Base-by-base conservation (phyloP, 306 rosid species). In the Corylus americana region DNA sequence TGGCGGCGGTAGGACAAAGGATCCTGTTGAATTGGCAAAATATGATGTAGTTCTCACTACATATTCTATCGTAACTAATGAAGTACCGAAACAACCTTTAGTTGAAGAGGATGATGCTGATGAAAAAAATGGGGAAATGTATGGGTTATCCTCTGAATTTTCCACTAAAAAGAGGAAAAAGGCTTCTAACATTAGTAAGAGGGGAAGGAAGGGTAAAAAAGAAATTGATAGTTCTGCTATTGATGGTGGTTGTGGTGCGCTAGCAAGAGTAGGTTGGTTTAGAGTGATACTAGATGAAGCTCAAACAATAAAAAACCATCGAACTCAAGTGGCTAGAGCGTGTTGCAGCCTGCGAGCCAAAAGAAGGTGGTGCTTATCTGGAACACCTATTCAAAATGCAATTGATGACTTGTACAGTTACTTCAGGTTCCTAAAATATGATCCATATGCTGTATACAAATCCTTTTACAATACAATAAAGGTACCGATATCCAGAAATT, bases 311-410 rank as follows among this genome's bases (percentile, higher is more conserved):
- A 95, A 95, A 84, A 95, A 95, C 87, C 98, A 93, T 86, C 90
- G 98, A 85, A 95, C 99, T 88, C 97, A 93, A 85, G 98, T 95
- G 84, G 99, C 99, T 77, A 91, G 99, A 86, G 99, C 99, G 48
- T 95, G 99, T 74, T 93, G 94, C 83, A 90, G 98, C 84, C 99
- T 95, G 76, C 86, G 94, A 82, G 98, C 99, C 81, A 93, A 91
- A 88, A 90, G 96, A 83, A 89, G 99, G 86, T 93, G 99, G 99
- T 95, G 99, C 92, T 85, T 95, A 84, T 95, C 99, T 73, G 98
- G 99, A 80, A 95, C 99, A 4, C 99, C 98, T 39, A 95, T 95
- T 84, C 98, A 95, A 84, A 95, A 95, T 83, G 78, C 92, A 47
- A 91, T 95, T 71, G 99, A 95, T 78, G 99, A 95, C 81, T 79